These are phyloP conservation scores for Proliferodiscus dingleyae DNA, from an alignment of 2,329 filamentous ascomycete species.

Conservation along the genomic window DNA sequence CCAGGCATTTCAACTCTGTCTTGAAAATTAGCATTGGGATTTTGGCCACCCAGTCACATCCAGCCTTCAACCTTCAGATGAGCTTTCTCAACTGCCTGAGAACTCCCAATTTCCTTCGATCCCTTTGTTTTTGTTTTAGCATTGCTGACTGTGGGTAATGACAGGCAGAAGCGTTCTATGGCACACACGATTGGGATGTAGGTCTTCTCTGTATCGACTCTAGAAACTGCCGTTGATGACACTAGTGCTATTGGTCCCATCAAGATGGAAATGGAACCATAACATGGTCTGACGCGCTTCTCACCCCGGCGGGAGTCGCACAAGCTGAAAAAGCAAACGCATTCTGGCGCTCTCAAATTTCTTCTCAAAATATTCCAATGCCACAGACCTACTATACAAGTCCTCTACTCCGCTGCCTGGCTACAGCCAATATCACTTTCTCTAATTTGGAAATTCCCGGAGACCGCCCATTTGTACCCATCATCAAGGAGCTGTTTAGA, in stretches of 20 bases:
- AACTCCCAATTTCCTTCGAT: too few relatives aligned
- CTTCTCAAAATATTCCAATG: conserved; percentile 48
- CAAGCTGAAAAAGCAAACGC: conserved; percentile 56
- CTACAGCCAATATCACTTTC: conserved; percentile 60
- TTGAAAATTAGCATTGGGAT: too few relatives aligned
- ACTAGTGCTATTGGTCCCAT: conserved; percentile 60
- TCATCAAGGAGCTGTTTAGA: conserved; percentile 60
- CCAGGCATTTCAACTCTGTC: too few relatives aligned
- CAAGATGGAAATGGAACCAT: conserved; percentile 58
- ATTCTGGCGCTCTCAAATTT: conserved; percentile 54
- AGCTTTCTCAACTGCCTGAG: too few relatives aligned
- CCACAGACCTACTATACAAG: conserved; percentile 62
- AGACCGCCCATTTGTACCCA: conserved; percentile 49
- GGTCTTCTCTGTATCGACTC: conserved; percentile 25
- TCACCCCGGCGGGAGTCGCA: conserved; percentile 51
- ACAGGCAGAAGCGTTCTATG: conserved; percentile 62
- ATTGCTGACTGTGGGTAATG: too few relatives aligned
- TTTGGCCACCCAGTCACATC: too few relatives aligned
- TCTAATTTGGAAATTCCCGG: conserved; percentile 46
- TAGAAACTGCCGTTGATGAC: conserved; percentile 1
- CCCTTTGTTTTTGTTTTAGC: too few relatives aligned
- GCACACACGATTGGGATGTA: conserved; percentile 65
- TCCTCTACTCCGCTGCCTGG: conserved; percentile 57
- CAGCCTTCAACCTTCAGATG: too few relatives aligned
- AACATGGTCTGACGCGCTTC: conserved; percentile 58